Base-by-base conservation (phyloP, 345 rosid genomes). In the Bretschneidera sinensis region DNA sequence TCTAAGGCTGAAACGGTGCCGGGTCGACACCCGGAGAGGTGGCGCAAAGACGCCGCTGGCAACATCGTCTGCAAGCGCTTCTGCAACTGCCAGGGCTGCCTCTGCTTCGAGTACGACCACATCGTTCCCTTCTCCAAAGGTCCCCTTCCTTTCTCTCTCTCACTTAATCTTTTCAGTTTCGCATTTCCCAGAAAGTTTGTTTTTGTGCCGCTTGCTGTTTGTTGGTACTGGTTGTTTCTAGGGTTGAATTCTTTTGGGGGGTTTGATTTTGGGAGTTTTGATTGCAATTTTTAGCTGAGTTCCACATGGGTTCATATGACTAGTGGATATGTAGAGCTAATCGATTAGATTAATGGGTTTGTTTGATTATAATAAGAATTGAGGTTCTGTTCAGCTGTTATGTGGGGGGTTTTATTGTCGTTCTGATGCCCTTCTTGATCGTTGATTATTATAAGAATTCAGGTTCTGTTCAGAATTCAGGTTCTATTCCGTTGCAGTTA, bases 71-170 rank as follows among this genome's bases (percentile, higher is more conserved):
- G n/a, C n/a, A n/a, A n/a, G n/a, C n/a, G n/a, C n/a, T n/a, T n/a
- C n/a, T n/a, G 85, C 67, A 94, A 94, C 68, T 92, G 99, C 74
- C 60, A 69, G 21, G 97, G 99, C 0, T 92, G 97, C 69, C 94
- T 92, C 65, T 92, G 96, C 78, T 92, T 84, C 78, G 89, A 92
- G 76, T 89, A 92, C 78, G 96, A 89, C 71, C 98, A 92, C 74
- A 78, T 89, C 65, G 68, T 89, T 66, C 97, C 97, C 59, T 92
- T 73, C 74, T 89, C 97, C 63, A 92, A 83, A 85, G 97, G 91
- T 89, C 61, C 11, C 17, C n/a, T 28, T n/a, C 31, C 47, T 43
- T 60, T 22, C 9, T 18, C 49, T 17, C 24, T 50, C n/a, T n/a
- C n/a, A n/a, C n/a, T n/a, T n/a, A n/a, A n/a, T n/a, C n/a, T n/a